Conservation (phyloP, 2,329 filamentous ascomycete species). For the Stachybotrys chartarum region DNA sequence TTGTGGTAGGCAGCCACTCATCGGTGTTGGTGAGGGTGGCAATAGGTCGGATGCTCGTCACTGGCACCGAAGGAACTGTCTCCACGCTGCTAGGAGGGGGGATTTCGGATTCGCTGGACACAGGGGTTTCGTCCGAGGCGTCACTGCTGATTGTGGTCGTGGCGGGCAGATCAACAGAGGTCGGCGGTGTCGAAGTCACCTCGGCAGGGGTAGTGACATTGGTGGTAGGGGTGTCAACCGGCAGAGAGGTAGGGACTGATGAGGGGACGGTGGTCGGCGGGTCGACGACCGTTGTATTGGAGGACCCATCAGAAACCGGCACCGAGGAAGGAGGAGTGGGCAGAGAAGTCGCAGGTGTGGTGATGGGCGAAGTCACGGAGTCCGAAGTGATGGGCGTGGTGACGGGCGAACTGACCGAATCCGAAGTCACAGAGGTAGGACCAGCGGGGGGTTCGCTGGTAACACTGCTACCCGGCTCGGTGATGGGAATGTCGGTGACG, state of each 20-base stretch:
- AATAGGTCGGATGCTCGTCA: slow-evolving; percentile 34
- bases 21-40: slow-evolving; percentile 35
- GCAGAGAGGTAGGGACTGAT: slow-evolving; percentile 7
- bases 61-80: slow-evolving; percentile 10
- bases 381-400: not conserved
- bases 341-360: not conserved
- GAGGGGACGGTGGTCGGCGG: slow-evolving; percentile 4
- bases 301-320: not conserved
- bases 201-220: slow-evolving; percentile 4
- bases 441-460: not conserved
- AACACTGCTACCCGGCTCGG: not conserved
- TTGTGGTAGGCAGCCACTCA: slow-evolving; percentile 51
- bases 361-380: slow-evolving; percentile 2
- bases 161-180: not conserved
- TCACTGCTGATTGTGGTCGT: not conserved
- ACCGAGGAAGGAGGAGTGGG: slow-evolving; percentile 4
- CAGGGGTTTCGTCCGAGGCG: not conserved
- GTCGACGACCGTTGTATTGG: not conserved
- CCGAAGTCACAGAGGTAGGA: not conserved
- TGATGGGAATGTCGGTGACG: slow-evolving; percentile 1
- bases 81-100: slow-evolving; percentile 10
- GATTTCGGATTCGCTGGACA: not conserved
- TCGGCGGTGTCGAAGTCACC: not conserved
- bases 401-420: not conserved
- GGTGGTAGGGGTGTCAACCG: slow-evolving; percentile 1